Evolutionary conservation across 306 rosid species (phyloP).

Genomic region (Gastrolobium bilobum): DNA sequence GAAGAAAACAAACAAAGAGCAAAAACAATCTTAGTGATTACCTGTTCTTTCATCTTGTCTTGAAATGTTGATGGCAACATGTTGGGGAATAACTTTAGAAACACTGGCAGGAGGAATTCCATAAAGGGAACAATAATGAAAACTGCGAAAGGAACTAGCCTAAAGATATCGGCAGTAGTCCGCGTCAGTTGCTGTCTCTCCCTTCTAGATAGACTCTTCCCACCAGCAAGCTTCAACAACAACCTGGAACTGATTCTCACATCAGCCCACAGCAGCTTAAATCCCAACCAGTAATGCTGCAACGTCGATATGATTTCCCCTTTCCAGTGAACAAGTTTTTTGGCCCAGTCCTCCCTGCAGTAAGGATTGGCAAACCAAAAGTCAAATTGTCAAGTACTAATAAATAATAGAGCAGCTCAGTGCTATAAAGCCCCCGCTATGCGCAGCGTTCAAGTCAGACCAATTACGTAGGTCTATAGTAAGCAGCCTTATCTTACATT

Average conservation of each 20-base stretch:
- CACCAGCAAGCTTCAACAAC: conserved; percentile 88
- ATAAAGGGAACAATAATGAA: conserved; percentile 90
- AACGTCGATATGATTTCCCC: conserved; percentile 74
- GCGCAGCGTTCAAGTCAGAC: too few relatives aligned
- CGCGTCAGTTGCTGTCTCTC: conserved; percentile 93
- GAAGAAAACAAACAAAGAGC: conserved; percentile 38
- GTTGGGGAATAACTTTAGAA: conserved; percentile 90
- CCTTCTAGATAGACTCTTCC: conserved; percentile 93
- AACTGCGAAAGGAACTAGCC: conserved; percentile 93
- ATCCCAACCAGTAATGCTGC: conserved; percentile 96
- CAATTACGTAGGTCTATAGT: too few relatives aligned
- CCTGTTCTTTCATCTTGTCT: conserved; percentile 98
- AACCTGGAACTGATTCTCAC: conserved; percentile 85
- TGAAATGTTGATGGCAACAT: conserved; percentile 97
- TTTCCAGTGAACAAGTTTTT: conserved; percentile 85
- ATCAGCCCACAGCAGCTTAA: conserved; percentile 84
- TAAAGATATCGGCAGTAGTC: conserved; percentile 90
- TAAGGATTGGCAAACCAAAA: conserved; percentile 48
- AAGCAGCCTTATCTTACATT: too few relatives aligned
- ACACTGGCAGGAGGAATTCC: conserved; percentile 91
- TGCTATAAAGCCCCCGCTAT: too few relatives aligned
- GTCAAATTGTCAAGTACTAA: not conserved
- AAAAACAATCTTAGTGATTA: conserved; percentile 39
- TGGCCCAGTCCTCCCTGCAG: conserved; percentile 94
- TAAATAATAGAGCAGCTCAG: not conserved